Conservation (phyloP, 1,284 basidiomycete species). For the Ceratobasidium sp. region DNA sequence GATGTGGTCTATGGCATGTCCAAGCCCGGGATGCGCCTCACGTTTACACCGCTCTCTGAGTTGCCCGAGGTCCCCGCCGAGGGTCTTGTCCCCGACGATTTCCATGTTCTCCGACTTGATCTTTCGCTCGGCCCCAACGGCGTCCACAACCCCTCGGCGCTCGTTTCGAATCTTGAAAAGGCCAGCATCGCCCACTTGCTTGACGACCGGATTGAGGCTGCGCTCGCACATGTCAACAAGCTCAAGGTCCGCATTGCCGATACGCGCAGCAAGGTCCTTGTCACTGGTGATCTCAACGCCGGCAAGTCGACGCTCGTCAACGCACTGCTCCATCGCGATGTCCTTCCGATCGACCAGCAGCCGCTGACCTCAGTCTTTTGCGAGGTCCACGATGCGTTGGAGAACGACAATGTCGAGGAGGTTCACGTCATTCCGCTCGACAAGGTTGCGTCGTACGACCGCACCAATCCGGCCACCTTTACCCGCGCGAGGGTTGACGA, state of each 20-base stretch:
- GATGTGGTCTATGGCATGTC: slow-evolving; percentile 70
- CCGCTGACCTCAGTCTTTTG: slow-evolving; percentile 98
- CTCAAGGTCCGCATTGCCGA: slow-evolving; percentile 90
- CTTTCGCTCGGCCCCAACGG: slow-evolving; percentile 86
- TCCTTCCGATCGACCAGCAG: slow-evolving; percentile 98
- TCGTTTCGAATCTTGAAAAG: slow-evolving; percentile 93
- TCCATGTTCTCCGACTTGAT: slow-evolving; percentile 90
- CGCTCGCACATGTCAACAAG: slow-evolving; percentile 84
- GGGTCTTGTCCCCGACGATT: slow-evolving; percentile 63
- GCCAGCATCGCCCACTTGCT: slow-evolving; percentile 92
- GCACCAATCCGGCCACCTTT: slow-evolving; percentile 80
- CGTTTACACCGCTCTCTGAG: slow-evolving; percentile 52
- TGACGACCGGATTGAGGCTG: slow-evolving; percentile 83
- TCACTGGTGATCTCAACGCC: slow-evolving; percentile 99
- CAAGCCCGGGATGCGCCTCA: slow-evolving; percentile 61
- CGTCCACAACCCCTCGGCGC: slow-evolving; percentile 74
- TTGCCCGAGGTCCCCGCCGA: slow-evolving; percentile 29
- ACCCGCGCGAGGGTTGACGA: slow-evolving; percentile 73
- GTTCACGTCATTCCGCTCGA: slow-evolving; percentile 81
- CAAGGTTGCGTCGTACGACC: slow-evolving; percentile 68
- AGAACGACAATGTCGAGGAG: slow-evolving; percentile 83
- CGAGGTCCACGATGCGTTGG: slow-evolving; percentile 93
- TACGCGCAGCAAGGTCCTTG: slow-evolving; percentile 94
- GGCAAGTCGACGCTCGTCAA: slow-evolving; percentile 99
- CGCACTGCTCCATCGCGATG: slow-evolving; percentile 85